Evolutionary conservation across 2,329 filamentous ascomycete species (phyloP).

Genomic region (Cladophialophora immunda): DNA sequence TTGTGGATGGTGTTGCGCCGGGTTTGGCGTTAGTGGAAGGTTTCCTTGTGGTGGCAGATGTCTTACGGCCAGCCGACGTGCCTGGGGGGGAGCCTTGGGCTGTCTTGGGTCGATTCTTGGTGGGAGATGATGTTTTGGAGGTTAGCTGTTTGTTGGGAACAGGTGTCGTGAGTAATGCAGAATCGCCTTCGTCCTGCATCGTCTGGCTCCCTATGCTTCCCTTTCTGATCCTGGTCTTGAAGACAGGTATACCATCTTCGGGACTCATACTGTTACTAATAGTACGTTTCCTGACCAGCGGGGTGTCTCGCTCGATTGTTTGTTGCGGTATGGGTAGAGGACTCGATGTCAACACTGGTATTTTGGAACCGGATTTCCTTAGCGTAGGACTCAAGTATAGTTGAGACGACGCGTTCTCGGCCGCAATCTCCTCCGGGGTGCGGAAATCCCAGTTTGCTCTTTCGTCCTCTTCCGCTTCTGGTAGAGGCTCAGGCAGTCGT

Average conservation of each 20-base stretch:
- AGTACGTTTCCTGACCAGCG: constrained; percentile 67
- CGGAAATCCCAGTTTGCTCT: constrained; percentile 74
- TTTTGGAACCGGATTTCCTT: constrained; percentile 76
- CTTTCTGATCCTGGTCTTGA: constrained; percentile 72
- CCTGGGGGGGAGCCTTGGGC: constrained; percentile 36
- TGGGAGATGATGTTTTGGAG: constrained; percentile 42
- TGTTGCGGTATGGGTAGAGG: constrained; percentile 77
- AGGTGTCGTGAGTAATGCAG: constrained; percentile 28
- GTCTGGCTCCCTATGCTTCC: constrained; percentile 44
- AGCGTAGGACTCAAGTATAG: constrained; percentile 61
- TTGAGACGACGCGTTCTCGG: constrained; percentile 57
- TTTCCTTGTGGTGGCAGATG: constrained; percentile 52
- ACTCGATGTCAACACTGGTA: constrained; percentile 84
- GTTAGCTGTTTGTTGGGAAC: constrained; percentile 38
- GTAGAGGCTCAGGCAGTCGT: constrained; percentile 47
- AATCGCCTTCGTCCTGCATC: constrained; percentile 32
- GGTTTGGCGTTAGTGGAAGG: constrained; percentile 47
- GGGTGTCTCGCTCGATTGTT: constrained; percentile 77
- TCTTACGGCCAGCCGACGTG: constrained; percentile 48
- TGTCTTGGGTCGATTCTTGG: constrained; percentile 44
- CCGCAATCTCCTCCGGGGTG: constrained; percentile 78
- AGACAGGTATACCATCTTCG: constrained; percentile 66
- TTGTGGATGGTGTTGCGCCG: constrained; percentile 50
- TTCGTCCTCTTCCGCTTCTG: constrained; percentile 56
- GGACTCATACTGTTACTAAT: constrained; percentile 67